Conservation (phyloP, 2,329 filamentous ascomycete species). For the Pestalotiopsis sp. region DNA sequence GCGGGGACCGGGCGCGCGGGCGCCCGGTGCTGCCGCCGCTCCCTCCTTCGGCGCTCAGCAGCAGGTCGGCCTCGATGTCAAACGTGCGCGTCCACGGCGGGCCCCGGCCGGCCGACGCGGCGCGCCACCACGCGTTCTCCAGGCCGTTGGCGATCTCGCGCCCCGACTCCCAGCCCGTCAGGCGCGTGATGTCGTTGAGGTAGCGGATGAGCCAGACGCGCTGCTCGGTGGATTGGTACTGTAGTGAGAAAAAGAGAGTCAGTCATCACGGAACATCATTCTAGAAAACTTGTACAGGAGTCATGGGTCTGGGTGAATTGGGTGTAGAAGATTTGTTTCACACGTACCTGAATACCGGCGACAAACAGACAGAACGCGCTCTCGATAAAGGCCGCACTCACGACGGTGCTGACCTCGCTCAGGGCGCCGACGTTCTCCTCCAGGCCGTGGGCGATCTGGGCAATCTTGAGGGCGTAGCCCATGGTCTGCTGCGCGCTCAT, state of each 20-base stretch:
- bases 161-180: conserved; percentile 88
- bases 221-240: conserved; percentile 74
- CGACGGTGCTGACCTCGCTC: conserved; percentile 70
- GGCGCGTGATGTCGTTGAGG: conserved; percentile 73
- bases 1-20: conserved; percentile 48
- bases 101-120: conserved; percentile 72
- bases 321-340: neutral
- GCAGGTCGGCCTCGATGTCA: conserved; percentile 29
- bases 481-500: conserved; percentile 75
- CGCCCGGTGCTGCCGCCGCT: conserved; percentile 27
- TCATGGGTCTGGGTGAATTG: no score
- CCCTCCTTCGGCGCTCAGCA: no score
- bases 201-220: conserved; percentile 77
- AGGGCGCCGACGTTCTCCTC: conserved; percentile 56
- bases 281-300: conserved; percentile 2
- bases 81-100: conserved; percentile 68
- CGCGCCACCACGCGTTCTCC: conserved; percentile 81
- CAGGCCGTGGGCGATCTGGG: conserved; percentile 77
- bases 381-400: conserved; percentile 84
- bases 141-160: conserved; percentile 81
- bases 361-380: conserved; percentile 84
- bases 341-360: conserved; percentile 71
- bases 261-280: no score
- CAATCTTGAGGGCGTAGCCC: conserved; percentile 73
- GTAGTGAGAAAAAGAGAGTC: no score